phyloP scores from a whole-genome alignment of 371 early-diverging fungal genomes.

The Mortierella polycephala region DNA sequence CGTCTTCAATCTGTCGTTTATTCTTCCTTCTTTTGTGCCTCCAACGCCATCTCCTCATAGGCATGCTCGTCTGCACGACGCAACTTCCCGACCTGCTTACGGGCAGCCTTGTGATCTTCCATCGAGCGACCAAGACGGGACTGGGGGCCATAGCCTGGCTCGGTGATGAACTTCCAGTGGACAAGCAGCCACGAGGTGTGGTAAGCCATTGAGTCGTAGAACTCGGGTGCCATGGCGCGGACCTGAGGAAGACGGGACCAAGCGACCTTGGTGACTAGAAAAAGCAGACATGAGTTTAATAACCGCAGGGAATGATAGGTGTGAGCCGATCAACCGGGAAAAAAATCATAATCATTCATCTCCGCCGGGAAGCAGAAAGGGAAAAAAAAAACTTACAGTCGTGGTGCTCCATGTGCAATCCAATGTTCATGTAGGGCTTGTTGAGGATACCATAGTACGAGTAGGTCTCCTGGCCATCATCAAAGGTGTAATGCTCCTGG shows the following conservation, averaged over 20 bases:
- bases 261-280: conserved; percentile 70
- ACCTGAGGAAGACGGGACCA: conserved; percentile 91
- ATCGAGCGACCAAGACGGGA: conserved; percentile 81
- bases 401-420: conserved; percentile 98
- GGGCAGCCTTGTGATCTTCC: conserved; percentile 76
- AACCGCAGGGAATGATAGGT: not conserved
- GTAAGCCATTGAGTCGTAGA: conserved; percentile 86
- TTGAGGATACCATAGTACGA: conserved; percentile 96
- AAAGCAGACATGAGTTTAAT: not conserved
- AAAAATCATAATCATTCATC: conserved; percentile 16
- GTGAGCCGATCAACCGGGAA: conserved; percentile 9
- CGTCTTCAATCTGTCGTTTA: not conserved
- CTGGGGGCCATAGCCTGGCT: conserved; percentile 82
- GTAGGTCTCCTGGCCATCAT: conserved; percentile 96
- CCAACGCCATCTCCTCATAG: conserved; percentile 50
- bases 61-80: conserved; percentile 49
- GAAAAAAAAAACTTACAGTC: conserved; percentile 74
- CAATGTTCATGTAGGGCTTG: conserved; percentile 85
- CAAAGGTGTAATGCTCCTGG: conserved; percentile 97
- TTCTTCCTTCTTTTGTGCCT: conserved; percentile 35
- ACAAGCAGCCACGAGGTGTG: conserved; percentile 93
- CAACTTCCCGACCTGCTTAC: conserved; percentile 59
- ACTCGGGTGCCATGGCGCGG: conserved; percentile 87
- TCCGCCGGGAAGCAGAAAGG: not conserved
- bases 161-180: conserved; percentile 83